Percentiles rank a stretch among this genome's conserved stretches.
phyloP scores from a whole-genome alignment of 2,329 filamentous ascomycete genomes.

The Colletotrichum sp. region DNA sequence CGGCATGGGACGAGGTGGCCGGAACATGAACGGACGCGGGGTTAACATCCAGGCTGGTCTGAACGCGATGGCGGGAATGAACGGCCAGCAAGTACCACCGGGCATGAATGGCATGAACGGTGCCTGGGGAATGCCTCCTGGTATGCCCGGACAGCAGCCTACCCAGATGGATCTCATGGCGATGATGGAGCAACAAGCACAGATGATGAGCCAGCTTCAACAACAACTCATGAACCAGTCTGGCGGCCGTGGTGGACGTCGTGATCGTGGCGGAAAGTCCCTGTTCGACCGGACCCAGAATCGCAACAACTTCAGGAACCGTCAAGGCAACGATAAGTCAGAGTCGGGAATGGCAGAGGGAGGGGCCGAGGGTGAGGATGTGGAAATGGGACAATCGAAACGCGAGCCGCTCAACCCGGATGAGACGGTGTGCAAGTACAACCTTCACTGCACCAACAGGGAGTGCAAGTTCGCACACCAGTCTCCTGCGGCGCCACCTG shows the following conservation, averaged over 20 bases:
- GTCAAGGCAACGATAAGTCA: conserved; percentile 43
- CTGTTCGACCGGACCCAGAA: conserved; percentile 77
- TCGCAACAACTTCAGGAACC: conserved; percentile 58
- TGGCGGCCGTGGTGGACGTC: conserved; percentile 50
- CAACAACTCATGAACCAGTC: conserved; percentile 60
- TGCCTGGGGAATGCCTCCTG: conserved; percentile 46
- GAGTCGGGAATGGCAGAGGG: conserved; percentile 30
- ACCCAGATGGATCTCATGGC: conserved; percentile 66
- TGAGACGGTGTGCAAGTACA: conserved; percentile 85
- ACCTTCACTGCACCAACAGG: conserved; percentile 84
- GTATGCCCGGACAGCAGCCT: conserved; percentile 41
- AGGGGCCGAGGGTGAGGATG: conserved; percentile 59
- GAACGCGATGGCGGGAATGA: conserved; percentile 44
- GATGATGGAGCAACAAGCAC: conserved; percentile 87
- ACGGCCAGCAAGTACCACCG: conserved; percentile 33
- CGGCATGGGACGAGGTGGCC: conserved; percentile 52
- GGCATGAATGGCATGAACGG: conserved; percentile 41
- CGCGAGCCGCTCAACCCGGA: conserved; percentile 62
- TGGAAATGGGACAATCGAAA: conserved; percentile 63
- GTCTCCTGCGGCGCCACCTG: conserved; percentile 85
- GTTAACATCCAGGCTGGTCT: conserved; percentile 56
- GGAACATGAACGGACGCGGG: conserved; percentile 55
- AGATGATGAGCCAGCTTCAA: conserved; percentile 81
- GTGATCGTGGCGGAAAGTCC: conserved; percentile 58
- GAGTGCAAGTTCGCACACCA: conserved; percentile 95